Conservation (phyloP, 1,284 basidiomycete species). For the Trichosporon faecale region DNA sequence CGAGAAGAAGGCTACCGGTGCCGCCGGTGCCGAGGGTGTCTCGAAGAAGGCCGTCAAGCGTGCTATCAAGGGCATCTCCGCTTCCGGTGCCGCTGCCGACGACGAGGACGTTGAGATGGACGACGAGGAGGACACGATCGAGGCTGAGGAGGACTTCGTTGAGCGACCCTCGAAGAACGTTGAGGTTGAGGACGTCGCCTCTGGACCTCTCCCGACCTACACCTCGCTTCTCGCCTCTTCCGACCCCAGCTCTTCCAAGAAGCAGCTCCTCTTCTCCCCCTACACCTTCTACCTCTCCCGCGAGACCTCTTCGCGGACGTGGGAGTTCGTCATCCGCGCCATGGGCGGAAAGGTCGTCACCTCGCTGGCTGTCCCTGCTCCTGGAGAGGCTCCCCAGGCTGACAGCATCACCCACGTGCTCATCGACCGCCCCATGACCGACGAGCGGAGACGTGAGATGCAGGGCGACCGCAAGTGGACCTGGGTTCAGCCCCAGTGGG, state of each 20-base stretch:
- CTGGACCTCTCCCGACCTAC: conserved; percentile 69
- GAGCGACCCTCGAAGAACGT: conserved; percentile 60
- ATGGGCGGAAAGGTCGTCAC: conserved; percentile 84
- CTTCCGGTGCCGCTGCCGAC: conserved; percentile 28
- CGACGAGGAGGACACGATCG: conserved; percentile 41
- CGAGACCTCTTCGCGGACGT: conserved; percentile 85
- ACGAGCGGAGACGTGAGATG: conserved; percentile 59
- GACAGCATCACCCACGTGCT: conserved; percentile 92
- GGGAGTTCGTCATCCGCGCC: conserved; percentile 91
- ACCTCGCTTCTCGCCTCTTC: conserved; percentile 61
- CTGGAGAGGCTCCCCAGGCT: conserved; percentile 54
- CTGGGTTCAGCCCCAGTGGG: conserved; percentile 96
- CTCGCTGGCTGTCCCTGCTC: conserved; percentile 73
- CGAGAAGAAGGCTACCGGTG: conserved; percentile 54
- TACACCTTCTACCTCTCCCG: conserved; percentile 94
- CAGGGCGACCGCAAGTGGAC: conserved; percentile 69
- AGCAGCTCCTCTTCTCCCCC: conserved; percentile 68
- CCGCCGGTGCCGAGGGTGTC: conserved; percentile 37
- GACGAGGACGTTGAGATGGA: conserved; percentile 48
- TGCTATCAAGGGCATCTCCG: conserved; percentile 56
- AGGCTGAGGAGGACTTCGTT: conserved; percentile 52
- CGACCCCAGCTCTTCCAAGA: conserved; percentile 56
- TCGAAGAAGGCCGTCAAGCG: conserved; percentile 53
- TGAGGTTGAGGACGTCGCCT: conserved; percentile 53
- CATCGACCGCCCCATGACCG: conserved; percentile 77